Base-by-base conservation (phyloP, 768 basidiomycete species). In the Rickenella mellea region DNA sequence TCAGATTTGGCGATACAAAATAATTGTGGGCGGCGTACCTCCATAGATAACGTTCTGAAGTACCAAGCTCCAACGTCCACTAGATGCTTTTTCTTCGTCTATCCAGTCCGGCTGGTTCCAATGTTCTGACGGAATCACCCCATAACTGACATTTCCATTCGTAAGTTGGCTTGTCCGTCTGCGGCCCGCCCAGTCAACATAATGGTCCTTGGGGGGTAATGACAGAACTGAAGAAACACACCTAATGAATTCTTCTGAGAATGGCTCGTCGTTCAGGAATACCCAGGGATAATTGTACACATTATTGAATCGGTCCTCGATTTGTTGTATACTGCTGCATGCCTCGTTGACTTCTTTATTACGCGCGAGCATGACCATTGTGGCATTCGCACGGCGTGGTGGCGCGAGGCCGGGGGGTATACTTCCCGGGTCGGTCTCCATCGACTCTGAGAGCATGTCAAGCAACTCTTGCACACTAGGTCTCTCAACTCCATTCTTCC, bases 221-320 rank as follows among this genome's bases (percentile, higher is more conserved):
- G 36, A 27, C 35, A 43, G 40, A 14, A 20, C 4, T 26, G 22
- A 14, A 7, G 27, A 42, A n/a, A 54, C 70, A 50, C 54, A 78
- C 75, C 64, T 63, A 55, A 80, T 86, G 62, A 93, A 92, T 14
- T 76, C 72, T 1, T 81, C 77, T 11, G 72, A 66, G 59, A 94
- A 94, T 0, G 76, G 74, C 48, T 76, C 74, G 38, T 96, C 91
- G 56, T 94, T 94, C 46, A 97, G 66, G 62, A 96, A 84, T 20
- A 90, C 80, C 59, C 86, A 96, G 4, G 89, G 87, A 54, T 96
- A 94, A 17, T 73, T 69, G 51, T 76, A 84, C 46, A 70, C 73
- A 32, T 68, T 64, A 61, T 97, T 97, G 66, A 96, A 96, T 29
- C 83, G 68, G 55, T 88, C 83, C 63, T 98, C 94, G 63, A 90